Percentiles rank a stretch among this genome's conserved stretches.
phyloP scores from a whole-genome alignment of 768 basidiomycete species.

The Tremella fuciformis region DNA sequence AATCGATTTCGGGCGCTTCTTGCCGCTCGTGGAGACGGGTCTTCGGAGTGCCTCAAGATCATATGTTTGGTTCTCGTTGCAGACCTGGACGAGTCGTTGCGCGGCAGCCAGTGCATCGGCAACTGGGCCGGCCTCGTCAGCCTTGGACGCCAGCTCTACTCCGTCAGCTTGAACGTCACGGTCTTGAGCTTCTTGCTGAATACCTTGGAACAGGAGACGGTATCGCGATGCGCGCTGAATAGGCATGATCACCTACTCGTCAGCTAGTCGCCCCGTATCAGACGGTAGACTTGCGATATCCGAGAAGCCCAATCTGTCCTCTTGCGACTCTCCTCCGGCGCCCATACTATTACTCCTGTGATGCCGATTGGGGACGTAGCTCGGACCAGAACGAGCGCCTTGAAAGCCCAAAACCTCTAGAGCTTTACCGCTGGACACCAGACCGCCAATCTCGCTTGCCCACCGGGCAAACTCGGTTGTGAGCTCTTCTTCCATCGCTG shows the following conservation, averaged over 20 bases:
- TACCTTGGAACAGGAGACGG: constrained; percentile 35
- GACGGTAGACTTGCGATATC: constrained; percentile 27
- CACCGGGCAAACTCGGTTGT: constrained; percentile 25
- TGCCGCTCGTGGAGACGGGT: neutral
- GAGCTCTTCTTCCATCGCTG: constrained; percentile 29
- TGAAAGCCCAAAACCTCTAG: neutral
- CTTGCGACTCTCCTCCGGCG: constrained; percentile 6
- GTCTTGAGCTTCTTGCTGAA: neutral
- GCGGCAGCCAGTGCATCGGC: neutral
- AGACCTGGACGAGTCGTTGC: neutral
- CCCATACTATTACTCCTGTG: neutral
- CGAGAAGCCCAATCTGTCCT: constrained; percentile 25
- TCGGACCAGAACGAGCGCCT: constrained; percentile 12
- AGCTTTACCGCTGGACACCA: constrained; percentile 19
- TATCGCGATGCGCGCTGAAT: constrained; percentile 37
- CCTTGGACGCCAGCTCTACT: neutral
- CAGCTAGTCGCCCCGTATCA: neutral
- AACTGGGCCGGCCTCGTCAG: neutral
- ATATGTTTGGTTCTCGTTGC: constrained; percentile 1
- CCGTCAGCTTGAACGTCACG: too few species aligned
- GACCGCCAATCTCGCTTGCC: constrained; percentile 31
- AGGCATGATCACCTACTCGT: constrained; percentile 34
- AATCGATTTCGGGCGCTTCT: neutral
- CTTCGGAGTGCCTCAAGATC: constrained; percentile 3
- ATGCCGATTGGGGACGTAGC: constrained; percentile 11